A percentile compares a stretch with the other conserved stretches of the same genome.
These are phyloP conservation scores for Mrakia hoshinonis DNA, from an alignment of 768 basidiomycete species.

Conservation along the genomic window DNA sequence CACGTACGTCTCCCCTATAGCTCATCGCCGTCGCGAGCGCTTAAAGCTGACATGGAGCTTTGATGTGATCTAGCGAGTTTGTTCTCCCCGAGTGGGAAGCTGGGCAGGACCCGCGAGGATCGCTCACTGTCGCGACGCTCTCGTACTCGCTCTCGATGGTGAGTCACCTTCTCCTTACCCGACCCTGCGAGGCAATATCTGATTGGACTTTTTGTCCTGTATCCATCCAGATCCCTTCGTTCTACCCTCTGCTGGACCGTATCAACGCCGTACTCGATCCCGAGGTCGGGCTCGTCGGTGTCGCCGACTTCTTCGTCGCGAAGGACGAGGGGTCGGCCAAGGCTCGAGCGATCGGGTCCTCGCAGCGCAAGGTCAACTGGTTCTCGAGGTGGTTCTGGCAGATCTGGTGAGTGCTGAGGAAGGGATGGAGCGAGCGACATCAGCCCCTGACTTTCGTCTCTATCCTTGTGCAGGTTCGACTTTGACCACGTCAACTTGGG, in stretches of 20 bases:
- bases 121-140: conserved; percentile 42
- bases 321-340: conserved; percentile 33
- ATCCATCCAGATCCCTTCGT: conserved; percentile 58
- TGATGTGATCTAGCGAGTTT: conserved; percentile 43
- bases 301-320: conserved; percentile 60
- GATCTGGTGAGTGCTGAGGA: conserved; percentile 46
- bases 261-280: conserved; percentile 58
- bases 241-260: conserved; percentile 59
- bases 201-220: not conserved
- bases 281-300: conserved; percentile 53
- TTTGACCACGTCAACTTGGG: conserved; percentile 44
- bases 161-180: too few species aligned
- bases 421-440: too few species aligned
- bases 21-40: not conserved
- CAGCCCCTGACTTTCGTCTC: not conserved
- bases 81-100: conserved; percentile 55
- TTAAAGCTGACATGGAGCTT: not conserved
- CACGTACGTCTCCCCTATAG: conserved; percentile 33
- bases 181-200: too few species aligned
- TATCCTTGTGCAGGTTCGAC: conserved; percentile 41
- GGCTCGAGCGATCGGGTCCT: conserved; percentile 3
- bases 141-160: conserved; percentile 46
- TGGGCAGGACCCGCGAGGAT: conserved; percentile 48
- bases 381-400: conserved; percentile 70
- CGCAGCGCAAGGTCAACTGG: conserved; percentile 52